Percentiles rank a stretch among this genome's conserved stretches.
These are phyloP conservation scores for Psilocybe cyanescens DNA, from an alignment of 768 basidiomycete species.

Conservation along the genomic window DNA sequence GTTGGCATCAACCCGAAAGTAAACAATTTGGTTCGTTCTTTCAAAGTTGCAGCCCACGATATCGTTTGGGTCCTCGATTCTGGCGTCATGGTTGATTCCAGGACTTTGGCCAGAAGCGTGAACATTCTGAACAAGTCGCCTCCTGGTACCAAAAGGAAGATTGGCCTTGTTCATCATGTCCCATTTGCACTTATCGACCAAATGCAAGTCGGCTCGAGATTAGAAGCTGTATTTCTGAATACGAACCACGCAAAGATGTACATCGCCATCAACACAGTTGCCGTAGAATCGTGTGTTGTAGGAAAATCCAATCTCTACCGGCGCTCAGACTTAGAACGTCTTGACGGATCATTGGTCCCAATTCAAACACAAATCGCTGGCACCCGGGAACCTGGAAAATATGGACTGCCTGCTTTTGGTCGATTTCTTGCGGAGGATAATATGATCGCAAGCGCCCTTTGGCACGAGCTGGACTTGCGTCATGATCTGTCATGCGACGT, in stretches of 20 bases:
- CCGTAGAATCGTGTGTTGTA: conserved; percentile 92
- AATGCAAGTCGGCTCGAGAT: conserved; percentile 71
- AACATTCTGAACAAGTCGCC: conserved; percentile 62
- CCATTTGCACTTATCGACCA: conserved; percentile 84
- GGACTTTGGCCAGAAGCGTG: conserved; percentile 84
- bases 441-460: conserved; percentile 90
- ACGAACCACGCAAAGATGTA: conserved; percentile 99
- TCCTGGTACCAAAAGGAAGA: conserved; percentile 44
- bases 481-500: conserved; percentile 93
- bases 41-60: conserved; percentile 79
- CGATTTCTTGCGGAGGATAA: conserved; percentile 97
- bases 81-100: conserved; percentile 80
- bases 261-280: conserved; percentile 87
- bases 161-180: conserved; percentile 94
- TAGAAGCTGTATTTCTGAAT: conserved; percentile 95
- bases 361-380: conserved; percentile 21
- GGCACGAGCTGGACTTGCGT: conserved; percentile 89
- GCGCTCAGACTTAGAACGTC: conserved; percentile 81
- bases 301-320: conserved; percentile 97
- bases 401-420: conserved; percentile 80
- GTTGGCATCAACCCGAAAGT: conserved; percentile 97
- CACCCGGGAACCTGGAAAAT: conserved; percentile 30
- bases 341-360: conserved; percentile 69
- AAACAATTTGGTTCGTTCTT: conserved; percentile 91
- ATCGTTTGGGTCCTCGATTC: conserved; percentile 98